Percentiles rank a stretch among this genome's conserved stretches.
These are phyloP conservation scores for Quercus engelmannii DNA, from an alignment of 306 rosid genomes.

Conservation along the genomic window DNA sequence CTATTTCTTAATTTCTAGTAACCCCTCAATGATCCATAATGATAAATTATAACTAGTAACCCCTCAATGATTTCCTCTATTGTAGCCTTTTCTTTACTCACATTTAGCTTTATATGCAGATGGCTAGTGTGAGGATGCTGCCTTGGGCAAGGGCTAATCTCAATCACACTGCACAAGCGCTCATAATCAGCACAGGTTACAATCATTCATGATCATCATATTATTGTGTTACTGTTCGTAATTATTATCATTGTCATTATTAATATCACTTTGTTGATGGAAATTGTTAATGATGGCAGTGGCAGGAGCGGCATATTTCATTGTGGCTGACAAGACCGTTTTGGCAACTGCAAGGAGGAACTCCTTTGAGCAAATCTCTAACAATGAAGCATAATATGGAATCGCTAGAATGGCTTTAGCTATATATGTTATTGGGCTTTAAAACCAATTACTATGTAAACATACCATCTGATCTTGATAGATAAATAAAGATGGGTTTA, in stretches of 20 bases:
- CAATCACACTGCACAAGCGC: conserved; percentile 96
- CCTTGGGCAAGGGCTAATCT: conserved; percentile 98
- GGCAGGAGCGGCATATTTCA: conserved; percentile 98
- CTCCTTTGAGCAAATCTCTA: conserved; percentile 60
- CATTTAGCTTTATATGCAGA: conserved; percentile 37
- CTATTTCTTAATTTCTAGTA: too few relatives aligned
- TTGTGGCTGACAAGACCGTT: conserved; percentile 96
- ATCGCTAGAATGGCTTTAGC: not conserved
- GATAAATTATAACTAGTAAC: not conserved
- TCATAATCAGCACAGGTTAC: conserved; percentile 86
- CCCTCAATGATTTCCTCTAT: not conserved
- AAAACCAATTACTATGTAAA: conserved; percentile 4
- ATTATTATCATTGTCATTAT: not conserved
- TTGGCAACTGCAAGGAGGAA: conserved; percentile 91
- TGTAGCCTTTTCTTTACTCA: not conserved
- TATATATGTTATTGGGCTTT: not conserved
- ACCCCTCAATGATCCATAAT: too few relatives aligned
- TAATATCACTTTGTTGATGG: conserved; percentile 6
- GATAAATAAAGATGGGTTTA: conserved; percentile 25
- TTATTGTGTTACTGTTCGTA: not conserved
- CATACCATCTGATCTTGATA: conserved; percentile 6
- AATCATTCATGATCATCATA: not conserved
- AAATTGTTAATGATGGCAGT: conserved; percentile 34
- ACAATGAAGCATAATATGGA: conserved; percentile 31
- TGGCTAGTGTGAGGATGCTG: conserved; percentile 90